phyloP scores from a whole-genome alignment of 1,284 basidiomycete species.

The Ceratobasidium sp. region DNA sequence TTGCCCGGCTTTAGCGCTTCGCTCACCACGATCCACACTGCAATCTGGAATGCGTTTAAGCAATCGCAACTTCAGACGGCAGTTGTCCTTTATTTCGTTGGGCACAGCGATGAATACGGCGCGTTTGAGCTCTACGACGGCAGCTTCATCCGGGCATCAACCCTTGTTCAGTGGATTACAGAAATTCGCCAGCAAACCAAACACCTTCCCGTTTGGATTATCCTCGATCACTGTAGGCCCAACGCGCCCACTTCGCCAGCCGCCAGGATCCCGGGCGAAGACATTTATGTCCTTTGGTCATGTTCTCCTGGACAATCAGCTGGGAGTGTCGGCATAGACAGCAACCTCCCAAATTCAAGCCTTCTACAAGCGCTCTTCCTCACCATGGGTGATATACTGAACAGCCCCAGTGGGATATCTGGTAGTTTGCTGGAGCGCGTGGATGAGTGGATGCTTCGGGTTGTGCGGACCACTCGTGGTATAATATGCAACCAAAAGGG shows the following conservation, averaged over 20 bases:
- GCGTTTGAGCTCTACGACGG: constrained; percentile 4
- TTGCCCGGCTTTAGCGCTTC: no score
- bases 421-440: not conserved
- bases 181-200: not conserved
- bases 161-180: not conserved
- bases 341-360: not conserved
- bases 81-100: constrained; percentile 2
- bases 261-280: not conserved
- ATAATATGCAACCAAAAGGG: no score
- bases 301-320: constrained; percentile 21
- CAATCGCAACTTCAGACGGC: not conserved
- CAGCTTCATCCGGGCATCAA: not conserved
- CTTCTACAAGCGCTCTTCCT: not conserved
- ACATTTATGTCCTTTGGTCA: constrained; percentile 11
- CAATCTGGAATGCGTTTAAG: not conserved
- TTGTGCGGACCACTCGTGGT: no score
- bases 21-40: not conserved
- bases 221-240: constrained; percentile 22
- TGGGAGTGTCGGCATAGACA: not conserved
- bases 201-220: not conserved
- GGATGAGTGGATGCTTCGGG: not conserved
- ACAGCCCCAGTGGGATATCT: not conserved
- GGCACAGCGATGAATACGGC: constrained; percentile 15
- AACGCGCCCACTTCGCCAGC: not conserved
- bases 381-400: not conserved